Percentiles rank a stretch among this genome's conserved stretches.
phyloP scores from a whole-genome alignment of 148 eudicot genomes.

The Dianthus caryophyllus region DNA sequence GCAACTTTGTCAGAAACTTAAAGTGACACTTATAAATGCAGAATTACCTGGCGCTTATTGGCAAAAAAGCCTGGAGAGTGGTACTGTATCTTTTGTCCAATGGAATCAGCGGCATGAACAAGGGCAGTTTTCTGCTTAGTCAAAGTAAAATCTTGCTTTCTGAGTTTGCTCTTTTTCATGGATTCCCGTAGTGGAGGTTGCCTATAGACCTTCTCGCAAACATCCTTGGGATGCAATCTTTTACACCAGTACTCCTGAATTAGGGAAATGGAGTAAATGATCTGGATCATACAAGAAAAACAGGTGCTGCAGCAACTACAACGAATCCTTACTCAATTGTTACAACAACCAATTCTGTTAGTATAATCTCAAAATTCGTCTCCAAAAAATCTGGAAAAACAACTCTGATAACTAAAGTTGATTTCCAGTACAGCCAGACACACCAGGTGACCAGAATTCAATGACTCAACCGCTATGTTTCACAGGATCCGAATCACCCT shows the following conservation, averaged over 20 bases:
- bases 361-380: too few relatives aligned
- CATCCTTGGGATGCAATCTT: conserved; percentile 94
- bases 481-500: too few relatives aligned
- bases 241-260: conserved; percentile 98
- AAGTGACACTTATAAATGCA: not conserved
- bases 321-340: not conserved
- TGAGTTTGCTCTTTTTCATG: conserved; percentile 67
- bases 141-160: conserved; percentile 77
- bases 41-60: conserved; percentile 86
- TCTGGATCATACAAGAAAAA: conserved; percentile 3
- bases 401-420: too few relatives aligned
- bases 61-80: conserved; percentile 79
- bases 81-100: conserved; percentile 86
- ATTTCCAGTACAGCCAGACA: too few relatives aligned
- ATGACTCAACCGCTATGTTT: too few relatives aligned
- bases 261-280: conserved; percentile 12
- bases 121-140: conserved; percentile 81
- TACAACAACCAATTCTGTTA: not conserved
- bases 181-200: conserved; percentile 93
- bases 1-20: conserved; percentile 1
- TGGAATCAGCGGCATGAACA: conserved; percentile 73
- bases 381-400: too few relatives aligned
- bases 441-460: too few relatives aligned
- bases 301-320: not conserved
- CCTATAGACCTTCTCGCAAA: conserved; percentile 92